These are phyloP conservation scores for Candida orba DNA, from an alignment of 805 yeast species.

Conservation along the genomic window DNA sequence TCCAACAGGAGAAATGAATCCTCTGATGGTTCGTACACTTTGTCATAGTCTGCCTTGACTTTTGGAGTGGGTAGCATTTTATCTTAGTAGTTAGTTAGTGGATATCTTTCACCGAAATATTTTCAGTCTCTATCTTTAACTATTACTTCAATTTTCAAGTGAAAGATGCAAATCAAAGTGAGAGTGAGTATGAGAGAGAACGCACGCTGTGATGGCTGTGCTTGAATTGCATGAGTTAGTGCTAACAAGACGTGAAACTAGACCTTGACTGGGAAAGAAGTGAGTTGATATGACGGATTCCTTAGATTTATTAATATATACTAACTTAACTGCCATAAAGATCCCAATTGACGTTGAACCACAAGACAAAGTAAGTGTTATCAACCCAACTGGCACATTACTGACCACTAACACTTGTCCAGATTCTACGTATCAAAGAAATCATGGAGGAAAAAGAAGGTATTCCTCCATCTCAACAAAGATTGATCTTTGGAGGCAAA, in stretches of 20 bases:
- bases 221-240: not conserved
- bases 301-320: not conserved
- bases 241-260: constrained; percentile 9
- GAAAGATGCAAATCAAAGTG: constrained; percentile 60
- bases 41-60: constrained; percentile 51
- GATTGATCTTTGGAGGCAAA: constrained; percentile 83
- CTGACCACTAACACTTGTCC: constrained; percentile 23
- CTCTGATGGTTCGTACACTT: constrained; percentile 92
- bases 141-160: not conserved
- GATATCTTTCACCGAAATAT: too few relatives aligned
- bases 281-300: constrained; percentile 22
- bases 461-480: constrained; percentile 93
- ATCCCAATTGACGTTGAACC: constrained; percentile 72
- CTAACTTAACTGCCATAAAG: constrained; percentile 22
- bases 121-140: not conserved
- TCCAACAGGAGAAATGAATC: constrained; percentile 85
- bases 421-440: constrained; percentile 73
- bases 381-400: not conserved
- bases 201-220: not conserved
- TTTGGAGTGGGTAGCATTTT: constrained; percentile 78
- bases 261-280: constrained; percentile 78
- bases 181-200: constrained; percentile 32
- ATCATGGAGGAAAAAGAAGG: constrained; percentile 94
- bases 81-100: not conserved
- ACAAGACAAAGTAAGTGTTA: constrained; percentile 43